Conservation (phyloP, 257 asterid species). For the Ajuga chamaepitys region DNA sequence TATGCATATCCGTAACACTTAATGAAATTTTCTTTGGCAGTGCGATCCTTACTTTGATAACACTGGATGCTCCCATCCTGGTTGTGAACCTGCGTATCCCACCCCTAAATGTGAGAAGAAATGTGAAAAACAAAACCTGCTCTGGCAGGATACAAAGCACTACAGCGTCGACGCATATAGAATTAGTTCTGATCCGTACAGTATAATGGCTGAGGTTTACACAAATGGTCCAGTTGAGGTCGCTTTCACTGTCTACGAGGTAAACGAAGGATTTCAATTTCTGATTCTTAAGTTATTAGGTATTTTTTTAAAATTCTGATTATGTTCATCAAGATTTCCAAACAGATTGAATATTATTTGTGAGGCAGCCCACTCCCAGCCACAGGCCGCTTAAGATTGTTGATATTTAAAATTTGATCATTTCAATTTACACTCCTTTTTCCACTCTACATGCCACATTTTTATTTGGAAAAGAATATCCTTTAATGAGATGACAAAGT, state of each 20-base stretch:
- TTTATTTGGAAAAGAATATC: too few species aligned
- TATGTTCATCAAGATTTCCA: background rate
- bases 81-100: slow-evolving; percentile 87
- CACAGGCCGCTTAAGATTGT: background rate
- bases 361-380: background rate
- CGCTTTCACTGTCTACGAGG: slow-evolving; percentile 95
- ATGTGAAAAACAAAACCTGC: slow-evolving; percentile 61
- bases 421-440: too few species aligned
- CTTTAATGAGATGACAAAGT: too few species aligned
- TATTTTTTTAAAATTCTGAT: background rate
- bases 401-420: background rate
- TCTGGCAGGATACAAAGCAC: slow-evolving; percentile 76
- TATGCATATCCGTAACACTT: slow-evolving; percentile 3
- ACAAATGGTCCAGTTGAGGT: slow-evolving; percentile 93
- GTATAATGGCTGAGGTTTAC: slow-evolving; percentile 81
- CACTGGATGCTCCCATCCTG: slow-evolving; percentile 92
- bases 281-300: background rate
- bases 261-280: slow-evolving; percentile 13
- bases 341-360: background rate
- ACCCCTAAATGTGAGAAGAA: slow-evolving; percentile 68
- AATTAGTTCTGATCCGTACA: slow-evolving; percentile 57
- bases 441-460: too few species aligned
- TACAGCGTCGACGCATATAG: slow-evolving; percentile 49
- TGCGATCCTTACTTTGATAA: slow-evolving; percentile 96
- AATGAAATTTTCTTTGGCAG: slow-evolving; percentile 32